Percentiles rank a stretch among this genome's conserved stretches.
Conservation (phyloP, 2,329 filamentous ascomycete species). For the Fusarium pseudonygamai region DNA sequence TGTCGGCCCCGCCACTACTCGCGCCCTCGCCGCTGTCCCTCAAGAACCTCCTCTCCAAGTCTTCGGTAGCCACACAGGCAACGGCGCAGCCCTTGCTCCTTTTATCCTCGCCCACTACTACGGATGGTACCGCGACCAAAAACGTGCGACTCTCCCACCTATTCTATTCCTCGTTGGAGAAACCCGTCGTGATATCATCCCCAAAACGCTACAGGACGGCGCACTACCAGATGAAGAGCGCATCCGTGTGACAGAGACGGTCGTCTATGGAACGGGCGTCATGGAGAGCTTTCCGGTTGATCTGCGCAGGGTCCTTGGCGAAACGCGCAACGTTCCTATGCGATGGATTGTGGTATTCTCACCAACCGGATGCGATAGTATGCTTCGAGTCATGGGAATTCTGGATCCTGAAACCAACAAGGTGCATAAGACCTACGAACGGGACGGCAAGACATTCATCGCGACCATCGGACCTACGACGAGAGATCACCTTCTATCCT, state of each 20-base stretch:
- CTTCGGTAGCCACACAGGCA: conserved; percentile 84
- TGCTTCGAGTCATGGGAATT: conserved; percentile 64
- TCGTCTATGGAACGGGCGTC: conserved; percentile 87
- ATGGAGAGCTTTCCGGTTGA: conserved; percentile 80
- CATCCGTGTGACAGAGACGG: conserved; percentile 78
- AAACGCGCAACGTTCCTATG: conserved; percentile 50
- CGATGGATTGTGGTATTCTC: conserved; percentile 84
- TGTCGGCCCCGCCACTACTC: conserved; percentile 82
- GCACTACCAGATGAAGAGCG: conserved; percentile 58
- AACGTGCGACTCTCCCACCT: conserved; percentile 61
- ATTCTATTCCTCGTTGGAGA: conserved; percentile 92
- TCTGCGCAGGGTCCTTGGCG: conserved; percentile 64
- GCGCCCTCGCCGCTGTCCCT: conserved; percentile 69
- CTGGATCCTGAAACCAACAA: conserved; percentile 59
- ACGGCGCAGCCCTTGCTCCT: conserved; percentile 79
- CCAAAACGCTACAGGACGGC: conserved; percentile 75
- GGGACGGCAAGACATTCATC: conserved; percentile 66
- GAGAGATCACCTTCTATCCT: conserved; percentile 74
- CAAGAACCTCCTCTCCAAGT: conserved; percentile 67
- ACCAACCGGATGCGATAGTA: conserved; percentile 70
- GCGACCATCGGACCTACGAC: conserved; percentile 96
- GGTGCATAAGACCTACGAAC: conserved; percentile 41
- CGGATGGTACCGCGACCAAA: conserved; percentile 56
- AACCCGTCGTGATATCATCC: conserved; percentile 88
- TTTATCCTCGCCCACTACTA: conserved; percentile 84